These are phyloP conservation scores for Vanrija pseudolonga DNA, from an alignment of 1,284 basidiomycete genomes.

Conservation along the genomic window DNA sequence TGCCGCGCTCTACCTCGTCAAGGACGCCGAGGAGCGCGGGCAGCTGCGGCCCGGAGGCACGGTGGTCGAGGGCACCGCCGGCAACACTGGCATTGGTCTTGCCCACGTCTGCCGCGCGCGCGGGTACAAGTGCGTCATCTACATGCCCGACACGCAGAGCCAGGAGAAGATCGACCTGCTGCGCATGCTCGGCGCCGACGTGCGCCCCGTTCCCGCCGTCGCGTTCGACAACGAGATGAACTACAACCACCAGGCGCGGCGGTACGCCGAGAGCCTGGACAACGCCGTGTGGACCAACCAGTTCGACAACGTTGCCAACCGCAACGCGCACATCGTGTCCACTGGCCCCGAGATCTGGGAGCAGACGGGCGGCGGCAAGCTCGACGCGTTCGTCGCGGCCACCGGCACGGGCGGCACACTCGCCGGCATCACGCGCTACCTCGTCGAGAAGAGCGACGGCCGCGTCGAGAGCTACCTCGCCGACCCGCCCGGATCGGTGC, in stretches of 20 bases:
- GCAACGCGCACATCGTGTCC: constrained; percentile 78
- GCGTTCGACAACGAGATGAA: constrained; percentile 94
- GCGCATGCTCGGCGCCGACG: constrained; percentile 94
- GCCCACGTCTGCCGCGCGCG: constrained; percentile 86
- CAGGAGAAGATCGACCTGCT: constrained; percentile 98
- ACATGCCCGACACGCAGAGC: constrained; percentile 96
- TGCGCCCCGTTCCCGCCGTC: constrained; percentile 91
- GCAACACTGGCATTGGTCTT: constrained; percentile 97
- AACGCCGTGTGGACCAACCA: constrained; percentile 99
- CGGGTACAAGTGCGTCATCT: constrained; percentile 98
- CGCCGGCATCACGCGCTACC: constrained; percentile 77
- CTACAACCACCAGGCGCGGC: constrained; percentile 97
- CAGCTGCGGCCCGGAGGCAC: constrained; percentile 83
- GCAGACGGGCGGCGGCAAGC: constrained; percentile 67
- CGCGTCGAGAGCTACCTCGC: constrained; percentile 88
- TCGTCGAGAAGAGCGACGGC: constrained; percentile 80
- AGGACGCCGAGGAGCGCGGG: constrained; percentile 79
- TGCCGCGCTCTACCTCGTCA: constrained; percentile 84
- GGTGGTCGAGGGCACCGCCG: constrained; percentile 95
- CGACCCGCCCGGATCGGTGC: constrained; percentile 91
- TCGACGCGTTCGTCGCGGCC: constrained; percentile 89
- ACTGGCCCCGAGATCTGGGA: constrained; percentile 98
- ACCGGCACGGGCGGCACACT: constrained; percentile 96
- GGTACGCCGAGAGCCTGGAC: constrained; percentile 73
- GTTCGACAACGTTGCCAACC: constrained; percentile 92